Evolutionary conservation across 2,329 filamentous ascomycete species (phyloP), one percentile per base, ranked within the genome.

Genomic region (Aureobasidium sp.): DNA sequence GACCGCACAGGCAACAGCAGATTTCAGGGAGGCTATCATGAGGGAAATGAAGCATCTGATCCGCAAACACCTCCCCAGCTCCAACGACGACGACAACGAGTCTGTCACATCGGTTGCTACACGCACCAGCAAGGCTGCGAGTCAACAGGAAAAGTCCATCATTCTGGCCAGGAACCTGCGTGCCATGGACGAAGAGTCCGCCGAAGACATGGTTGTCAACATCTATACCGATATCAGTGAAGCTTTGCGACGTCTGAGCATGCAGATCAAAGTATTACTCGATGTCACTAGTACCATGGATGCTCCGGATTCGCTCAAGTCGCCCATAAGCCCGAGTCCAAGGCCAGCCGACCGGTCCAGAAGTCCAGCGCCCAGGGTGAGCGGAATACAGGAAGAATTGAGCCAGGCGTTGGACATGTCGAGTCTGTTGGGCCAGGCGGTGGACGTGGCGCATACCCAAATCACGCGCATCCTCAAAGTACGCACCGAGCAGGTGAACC

Each of bases 31-130:
- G 42, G 82, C 89, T 0, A 84, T 95, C 13, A 77, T 95, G 63
- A 86, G 89, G 53, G 94, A 99, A 73, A 87, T 97, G 71, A 88
- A 93, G 67, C 85, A 84, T 35, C 78, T 97, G 51, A 93, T 99
- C 53, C 84, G 91, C 58, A 84, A 85, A 61, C 88, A 93, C 25
- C 79, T 99, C 40, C 94, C 94, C 0, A 96, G 91, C 69, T 95
- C 93, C 11, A 94, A 85, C 67, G 94, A 99, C 62, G 93, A 97
- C 66, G 94, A 99, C 70, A 89, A 87, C 63, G 90, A 94, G 86
- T 93, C 74, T 43, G 61, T 64, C 23, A 63, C 63, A 4, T 74
- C 71, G 1, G 81, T 86, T 0, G 95, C 92, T 3, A 96, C 93
- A 0, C 78, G 84, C 63, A 84, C 84, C 43, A 86, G 86, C 29